A percentile compares a stretch with the other conserved stretches of the same genome.
These are phyloP conservation scores for Botrytis galanthina DNA, from an alignment of 2,329 filamentous ascomycete genomes.

Conservation along the genomic window DNA sequence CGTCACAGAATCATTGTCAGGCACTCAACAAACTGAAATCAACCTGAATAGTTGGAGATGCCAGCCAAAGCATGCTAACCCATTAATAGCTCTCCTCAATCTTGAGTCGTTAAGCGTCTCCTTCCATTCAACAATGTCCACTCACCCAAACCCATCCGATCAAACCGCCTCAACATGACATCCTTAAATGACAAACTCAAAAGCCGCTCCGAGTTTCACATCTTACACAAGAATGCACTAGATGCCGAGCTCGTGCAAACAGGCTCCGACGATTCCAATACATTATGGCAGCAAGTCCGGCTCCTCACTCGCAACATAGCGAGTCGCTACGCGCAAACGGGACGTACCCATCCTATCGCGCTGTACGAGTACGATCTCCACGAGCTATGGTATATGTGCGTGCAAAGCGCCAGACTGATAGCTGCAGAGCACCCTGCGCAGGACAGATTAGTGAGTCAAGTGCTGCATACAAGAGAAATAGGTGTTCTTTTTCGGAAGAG, in stretches of 20 bases:
- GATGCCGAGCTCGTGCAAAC: neutral
- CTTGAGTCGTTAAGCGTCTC: no score
- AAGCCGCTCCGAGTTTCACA: neutral
- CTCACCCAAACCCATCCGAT: neutral
- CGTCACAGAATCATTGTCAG: neutral
- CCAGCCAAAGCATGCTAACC: neutral
- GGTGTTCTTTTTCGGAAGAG: neutral
- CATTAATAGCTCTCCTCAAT: neutral
- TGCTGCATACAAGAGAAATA: neutral
- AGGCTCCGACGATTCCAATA: accelerated
- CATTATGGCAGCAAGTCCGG: neutral
- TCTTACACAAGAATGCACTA: neutral
- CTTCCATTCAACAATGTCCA: neutral
- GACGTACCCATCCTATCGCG: neutral
- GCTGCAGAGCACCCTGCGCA: neutral
- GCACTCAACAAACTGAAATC: neutral
- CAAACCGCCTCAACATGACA: neutral
- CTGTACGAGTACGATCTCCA: neutral
- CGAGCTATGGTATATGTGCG: neutral
- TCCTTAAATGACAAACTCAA: neutral
- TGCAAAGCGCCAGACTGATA: neutral
- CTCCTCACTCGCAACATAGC: neutral
- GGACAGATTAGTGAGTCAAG: neutral
- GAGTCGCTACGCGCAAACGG: neutral
- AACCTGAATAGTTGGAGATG: neutral